A percentile compares a stretch with the other conserved stretches of the same genome.
Conservation (phyloP, 352 stramenopile genomes). For the Thalassiosira livingstoniorum region DNA sequence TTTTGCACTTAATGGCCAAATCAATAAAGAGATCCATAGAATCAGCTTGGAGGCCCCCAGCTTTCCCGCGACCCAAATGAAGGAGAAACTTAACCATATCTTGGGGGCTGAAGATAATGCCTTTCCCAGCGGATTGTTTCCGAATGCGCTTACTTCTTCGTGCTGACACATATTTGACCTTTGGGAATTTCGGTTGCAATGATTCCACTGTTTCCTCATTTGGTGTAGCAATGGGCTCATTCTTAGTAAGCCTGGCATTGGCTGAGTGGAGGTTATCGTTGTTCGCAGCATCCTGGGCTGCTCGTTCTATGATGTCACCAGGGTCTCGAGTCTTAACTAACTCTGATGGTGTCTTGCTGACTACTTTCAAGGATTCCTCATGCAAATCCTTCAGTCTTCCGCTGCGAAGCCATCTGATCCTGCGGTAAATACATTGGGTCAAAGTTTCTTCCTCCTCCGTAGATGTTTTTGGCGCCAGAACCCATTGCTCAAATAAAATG, state of each 20-base stretch:
- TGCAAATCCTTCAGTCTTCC: constrained; percentile 8
- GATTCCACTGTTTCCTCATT: background rate
- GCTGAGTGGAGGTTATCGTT: constrained; percentile 34
- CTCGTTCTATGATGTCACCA: constrained; percentile 1
- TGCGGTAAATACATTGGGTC: constrained; percentile 15
- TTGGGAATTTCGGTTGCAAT: background rate
- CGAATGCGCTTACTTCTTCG: no score
- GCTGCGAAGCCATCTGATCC: background rate
- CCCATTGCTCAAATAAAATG: constrained; percentile 18
- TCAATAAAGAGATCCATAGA: constrained; percentile 18
- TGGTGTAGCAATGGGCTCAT: constrained; percentile 12
- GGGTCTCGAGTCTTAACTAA: background rate
- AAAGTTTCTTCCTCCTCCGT: background rate
- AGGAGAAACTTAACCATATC: background rate
- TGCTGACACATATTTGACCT: no score
- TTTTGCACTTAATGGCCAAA: background rate
- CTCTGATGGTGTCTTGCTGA: background rate
- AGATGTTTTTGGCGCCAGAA: constrained; percentile 3
- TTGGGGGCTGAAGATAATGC: no score
- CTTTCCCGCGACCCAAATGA: constrained; percentile 5
- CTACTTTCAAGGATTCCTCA: constrained; percentile 1
- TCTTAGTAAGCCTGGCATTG: constrained; percentile 25
- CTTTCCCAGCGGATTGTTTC: no score
- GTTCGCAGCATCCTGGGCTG: constrained; percentile 40
- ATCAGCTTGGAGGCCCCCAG: background rate